Evolutionary conservation across 164 flowering plant genomes (phyloP), one percentile per base, ranked within the genome.

Genomic region (Liquidambar formosana): DNA sequence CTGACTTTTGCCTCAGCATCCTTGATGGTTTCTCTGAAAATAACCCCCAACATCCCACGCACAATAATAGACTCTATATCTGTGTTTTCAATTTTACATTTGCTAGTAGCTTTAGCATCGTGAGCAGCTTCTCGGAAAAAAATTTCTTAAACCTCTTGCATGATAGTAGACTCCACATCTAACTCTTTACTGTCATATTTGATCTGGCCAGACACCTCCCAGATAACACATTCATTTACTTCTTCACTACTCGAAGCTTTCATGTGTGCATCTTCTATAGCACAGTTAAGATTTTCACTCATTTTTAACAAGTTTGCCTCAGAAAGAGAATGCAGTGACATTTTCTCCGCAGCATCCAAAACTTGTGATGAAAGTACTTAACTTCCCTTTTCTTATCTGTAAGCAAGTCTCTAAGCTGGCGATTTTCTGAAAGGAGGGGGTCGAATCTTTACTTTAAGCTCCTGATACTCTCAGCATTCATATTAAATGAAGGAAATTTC

Each of bases 391-490:
- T 67, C 82, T 68, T 76, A 41, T 80, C 76, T 1, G 67, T 25
- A 45, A 95, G 86, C 58, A 73, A 74, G 54, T 77, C 83, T 63
- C 70, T 84, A 5, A 92, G 79, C 14, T 73, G 77, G 53, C 58
- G 64, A 59, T 92, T 95, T 76, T 91, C 97, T 23, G 73, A 77
- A 66, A 75, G 70, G 57, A 91, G 84, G 13, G 75, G 48, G 0
- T 80, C 80, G 41, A 85, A 38, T 68, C 85, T 85, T 38, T 79
- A 76, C 68, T 78, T 89, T 73, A 88, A 71, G 58, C 44, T 63
- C 66, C 61, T 33, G 10, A 82, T 16, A 66, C 66, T 66, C 58
- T 83, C 81, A 51, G 61, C 61, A 65, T 76, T 75, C 8, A 80
- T 71, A 62, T 62, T 61, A 10, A 63, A 44, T 28, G 72, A 27